Conservation (phyloP, 768 basidiomycete species). For the Coprinellus aureogranulatus region DNA sequence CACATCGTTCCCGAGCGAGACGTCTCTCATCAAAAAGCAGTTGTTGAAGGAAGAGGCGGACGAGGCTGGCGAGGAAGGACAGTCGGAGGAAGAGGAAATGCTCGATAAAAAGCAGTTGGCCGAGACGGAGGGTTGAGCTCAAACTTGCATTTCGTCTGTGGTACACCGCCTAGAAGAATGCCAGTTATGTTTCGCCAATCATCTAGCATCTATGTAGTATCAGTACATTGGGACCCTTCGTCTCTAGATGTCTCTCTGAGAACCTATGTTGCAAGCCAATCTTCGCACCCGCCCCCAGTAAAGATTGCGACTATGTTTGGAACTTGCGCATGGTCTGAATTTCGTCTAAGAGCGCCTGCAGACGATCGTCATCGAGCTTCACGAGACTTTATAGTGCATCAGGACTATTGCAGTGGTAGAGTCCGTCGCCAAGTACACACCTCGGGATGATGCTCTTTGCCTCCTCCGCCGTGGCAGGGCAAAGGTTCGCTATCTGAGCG, state of each 20-base stretch:
- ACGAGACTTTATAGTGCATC: constrained; percentile 53
- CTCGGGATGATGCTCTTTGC: constrained; percentile 90
- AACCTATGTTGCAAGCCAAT: too few relatives aligned
- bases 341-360: constrained; percentile 80
- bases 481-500: constrained; percentile 88
- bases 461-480: constrained; percentile 85
- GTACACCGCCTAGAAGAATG: neutral
- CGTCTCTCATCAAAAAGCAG: constrained; percentile 28
- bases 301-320: constrained; percentile 47
- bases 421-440: too few relatives aligned
- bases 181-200: neutral
- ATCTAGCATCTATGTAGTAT: constrained; percentile 4
- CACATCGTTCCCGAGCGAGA: constrained; percentile 45
- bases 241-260: too few relatives aligned
- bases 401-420: too few relatives aligned
- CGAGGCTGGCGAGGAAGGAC: constrained; percentile 33
- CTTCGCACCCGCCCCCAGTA: too few relatives aligned
- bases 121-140: constrained; percentile 50
- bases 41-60: constrained; percentile 38
- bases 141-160: neutral
- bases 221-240: too few relatives aligned
- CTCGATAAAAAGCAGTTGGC: constrained; percentile 43
- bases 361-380: constrained; percentile 82
- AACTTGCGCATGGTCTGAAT: constrained; percentile 90
- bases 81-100: constrained; percentile 37